phyloP scores from a whole-genome alignment of 768 basidiomycete genomes.

The Boletus insuetus region DNA sequence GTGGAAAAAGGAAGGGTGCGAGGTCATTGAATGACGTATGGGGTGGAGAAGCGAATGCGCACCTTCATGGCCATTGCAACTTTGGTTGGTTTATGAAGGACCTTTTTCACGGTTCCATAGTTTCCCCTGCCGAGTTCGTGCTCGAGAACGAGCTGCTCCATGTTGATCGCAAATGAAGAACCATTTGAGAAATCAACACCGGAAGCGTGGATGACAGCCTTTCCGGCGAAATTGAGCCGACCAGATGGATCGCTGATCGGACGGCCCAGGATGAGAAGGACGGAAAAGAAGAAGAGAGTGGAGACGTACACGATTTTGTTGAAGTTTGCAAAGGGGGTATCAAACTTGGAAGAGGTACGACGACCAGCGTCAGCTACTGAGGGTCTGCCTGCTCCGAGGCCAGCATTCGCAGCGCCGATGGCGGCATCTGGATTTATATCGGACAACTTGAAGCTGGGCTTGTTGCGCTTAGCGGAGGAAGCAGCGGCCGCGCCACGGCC shows the following conservation, averaged over 20 bases:
- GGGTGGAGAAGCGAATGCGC: conserved; percentile 12
- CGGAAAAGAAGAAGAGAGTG: conserved; percentile 7
- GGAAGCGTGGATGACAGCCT: conserved; percentile 86
- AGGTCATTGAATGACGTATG: conserved; percentile 11
- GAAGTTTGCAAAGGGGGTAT: conserved; percentile 89
- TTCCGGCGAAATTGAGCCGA: conserved; percentile 89
- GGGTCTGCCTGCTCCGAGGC: conserved; percentile 69
- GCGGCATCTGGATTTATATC: conserved; percentile 53
- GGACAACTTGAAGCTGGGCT: conserved; percentile 58
- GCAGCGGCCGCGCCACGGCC: conserved; percentile 36
- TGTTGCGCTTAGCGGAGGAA: conserved; percentile 41
- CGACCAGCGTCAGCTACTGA: conserved; percentile 41
- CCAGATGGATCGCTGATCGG: conserved; percentile 84
- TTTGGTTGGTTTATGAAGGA: conserved; percentile 90
- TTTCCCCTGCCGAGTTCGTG: conserved; percentile 96
- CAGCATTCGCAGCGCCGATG: conserved; percentile 60
- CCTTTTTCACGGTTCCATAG: conserved; percentile 97
- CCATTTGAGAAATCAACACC: conserved; percentile 92
- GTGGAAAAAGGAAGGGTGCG: neutral
- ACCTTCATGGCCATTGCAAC: conserved; percentile 99
- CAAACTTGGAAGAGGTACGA: conserved; percentile 42
- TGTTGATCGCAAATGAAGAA: conserved; percentile 88
- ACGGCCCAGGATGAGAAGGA: conserved; percentile 2
- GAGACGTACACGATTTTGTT: conserved; percentile 84
- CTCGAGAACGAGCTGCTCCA: conserved; percentile 85